Conservation (phyloP, 805 yeast genomes). For the Lachancea thermotolerans region DNA sequence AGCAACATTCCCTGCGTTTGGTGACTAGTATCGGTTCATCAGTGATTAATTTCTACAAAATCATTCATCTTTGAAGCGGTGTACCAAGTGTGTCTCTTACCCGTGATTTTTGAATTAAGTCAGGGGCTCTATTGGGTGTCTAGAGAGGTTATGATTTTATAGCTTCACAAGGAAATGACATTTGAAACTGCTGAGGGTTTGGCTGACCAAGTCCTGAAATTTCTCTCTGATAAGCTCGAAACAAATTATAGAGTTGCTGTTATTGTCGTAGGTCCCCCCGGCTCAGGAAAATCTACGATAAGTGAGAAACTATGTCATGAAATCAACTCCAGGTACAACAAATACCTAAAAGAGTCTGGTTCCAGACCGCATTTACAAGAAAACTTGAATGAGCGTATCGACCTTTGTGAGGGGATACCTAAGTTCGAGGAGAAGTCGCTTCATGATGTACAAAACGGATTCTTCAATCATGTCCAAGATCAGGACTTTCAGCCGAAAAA, state of each 20-base stretch:
- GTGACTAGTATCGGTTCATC: too few relatives aligned
- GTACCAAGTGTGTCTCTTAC: too few relatives aligned
- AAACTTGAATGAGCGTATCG: neutral
- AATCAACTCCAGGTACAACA: slow-evolving; percentile 31
- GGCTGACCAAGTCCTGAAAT: slow-evolving; percentile 27
- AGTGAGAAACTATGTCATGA: slow-evolving; percentile 40
- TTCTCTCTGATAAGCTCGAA: slow-evolving; percentile 21
- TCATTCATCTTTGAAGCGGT: too few relatives aligned
- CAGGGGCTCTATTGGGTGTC: too few relatives aligned
- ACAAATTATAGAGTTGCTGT: slow-evolving; percentile 44
- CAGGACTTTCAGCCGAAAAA: slow-evolving; percentile 17
- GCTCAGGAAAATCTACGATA: slow-evolving; percentile 76
- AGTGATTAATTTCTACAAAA: too few relatives aligned
- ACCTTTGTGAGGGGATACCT: slow-evolving; percentile 7
- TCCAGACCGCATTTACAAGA: slow-evolving; percentile 6
- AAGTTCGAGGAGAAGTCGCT: slow-evolving; percentile 1
- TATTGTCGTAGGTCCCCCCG: slow-evolving; percentile 71
- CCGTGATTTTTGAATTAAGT: too few relatives aligned
- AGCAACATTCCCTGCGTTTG: too few relatives aligned
- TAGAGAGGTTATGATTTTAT: too few relatives aligned
- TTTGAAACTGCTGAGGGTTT: slow-evolving; percentile 8
- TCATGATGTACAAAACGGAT: slow-evolving; percentile 12
- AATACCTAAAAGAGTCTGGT: slow-evolving; percentile 7
- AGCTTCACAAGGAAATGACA: neutral
- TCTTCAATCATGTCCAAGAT: slow-evolving; percentile 20